Evolutionary conservation across 768 basidiomycete genomes (phyloP).

Genomic region (Calocybe cyanea): DNA sequence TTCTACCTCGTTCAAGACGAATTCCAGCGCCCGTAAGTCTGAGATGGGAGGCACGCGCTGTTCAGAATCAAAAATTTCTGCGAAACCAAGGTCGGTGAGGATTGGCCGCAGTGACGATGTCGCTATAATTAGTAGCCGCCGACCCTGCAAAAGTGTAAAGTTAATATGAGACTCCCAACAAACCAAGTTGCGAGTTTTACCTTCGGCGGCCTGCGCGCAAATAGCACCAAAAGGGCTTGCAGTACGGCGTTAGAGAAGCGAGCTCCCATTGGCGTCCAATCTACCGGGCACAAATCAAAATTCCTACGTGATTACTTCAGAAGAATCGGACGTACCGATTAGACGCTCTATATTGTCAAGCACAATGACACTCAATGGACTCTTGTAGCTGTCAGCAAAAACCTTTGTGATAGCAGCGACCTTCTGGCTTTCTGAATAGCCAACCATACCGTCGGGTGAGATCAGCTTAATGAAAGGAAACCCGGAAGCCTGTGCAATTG

Average conservation of each 20-base stretch:
- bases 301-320: not conserved
- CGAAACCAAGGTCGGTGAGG: constrained; percentile 82
- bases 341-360: constrained; percentile 93
- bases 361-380: constrained; percentile 92
- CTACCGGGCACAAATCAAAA: constrained; percentile 35
- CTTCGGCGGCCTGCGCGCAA: constrained; percentile 89
- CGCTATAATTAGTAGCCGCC: constrained; percentile 86
- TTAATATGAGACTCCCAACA: too few species aligned
- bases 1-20: constrained; percentile 73
- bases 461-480: constrained; percentile 98
- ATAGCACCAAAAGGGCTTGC: constrained; percentile 84
- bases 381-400: constrained; percentile 95
- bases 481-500: constrained; percentile 88
- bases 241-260: constrained; percentile 93
- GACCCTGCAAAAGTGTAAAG: constrained; percentile 50
- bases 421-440: constrained; percentile 90
- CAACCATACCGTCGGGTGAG: constrained; percentile 96
- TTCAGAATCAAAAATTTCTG: constrained; percentile 87
- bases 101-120: constrained; percentile 88
- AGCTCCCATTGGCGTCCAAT: constrained; percentile 97
- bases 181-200: constrained; percentile 36
- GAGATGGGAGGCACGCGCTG: constrained; percentile 82
- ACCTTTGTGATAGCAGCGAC: constrained; percentile 87
- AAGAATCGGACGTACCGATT: constrained; percentile 54
- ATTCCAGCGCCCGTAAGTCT: constrained; percentile 64